Evolutionary conservation across 2,329 filamentous ascomycete species (phyloP).

Genomic region (Parastagonospora avenae): DNA sequence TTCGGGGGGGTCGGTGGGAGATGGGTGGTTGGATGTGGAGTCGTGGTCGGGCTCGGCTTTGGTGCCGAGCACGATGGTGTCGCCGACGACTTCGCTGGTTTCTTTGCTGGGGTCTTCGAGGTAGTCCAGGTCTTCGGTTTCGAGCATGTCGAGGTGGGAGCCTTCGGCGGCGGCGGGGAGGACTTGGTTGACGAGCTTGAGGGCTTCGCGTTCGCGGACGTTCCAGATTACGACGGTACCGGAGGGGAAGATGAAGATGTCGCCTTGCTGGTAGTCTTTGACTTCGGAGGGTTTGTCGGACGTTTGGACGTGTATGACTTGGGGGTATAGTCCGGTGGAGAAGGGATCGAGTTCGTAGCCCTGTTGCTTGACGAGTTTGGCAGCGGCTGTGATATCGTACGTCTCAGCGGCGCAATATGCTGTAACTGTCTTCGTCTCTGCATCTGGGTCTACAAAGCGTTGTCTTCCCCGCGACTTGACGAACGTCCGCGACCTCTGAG

Average conservation of each 20-base stretch:
- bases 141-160: slow-evolving; percentile 72
- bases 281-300: slow-evolving; percentile 45
- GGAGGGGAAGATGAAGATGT: slow-evolving; percentile 95
- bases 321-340: slow-evolving; percentile 65
- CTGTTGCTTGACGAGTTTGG: slow-evolving; percentile 61
- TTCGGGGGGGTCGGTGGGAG: slow-evolving; percentile 48
- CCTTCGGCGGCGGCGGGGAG: slow-evolving; percentile 77
- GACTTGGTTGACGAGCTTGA: slow-evolving; percentile 61
- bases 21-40: background rate
- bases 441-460: slow-evolving; percentile 53
- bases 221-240: slow-evolving; percentile 95
- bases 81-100: slow-evolving; percentile 78
- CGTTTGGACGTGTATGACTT: slow-evolving; percentile 66
- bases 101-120: slow-evolving; percentile 74
- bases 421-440: slow-evolving; percentile 60
- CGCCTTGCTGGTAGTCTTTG: slow-evolving; percentile 65
- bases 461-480: slow-evolving; percentile 54
- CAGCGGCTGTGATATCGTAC: slow-evolving; percentile 65
- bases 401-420: slow-evolving; percentile 72
- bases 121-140: slow-evolving; percentile 91
- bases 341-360: slow-evolving; percentile 68
- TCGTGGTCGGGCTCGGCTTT: slow-evolving; percentile 49
- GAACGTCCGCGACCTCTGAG: slow-evolving; percentile 66
- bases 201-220: slow-evolving; percentile 74
- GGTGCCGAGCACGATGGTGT: slow-evolving; percentile 87